Conservation (phyloP, 2,329 filamentous ascomycete genomes). For the Cladosporium sp. region DNA sequence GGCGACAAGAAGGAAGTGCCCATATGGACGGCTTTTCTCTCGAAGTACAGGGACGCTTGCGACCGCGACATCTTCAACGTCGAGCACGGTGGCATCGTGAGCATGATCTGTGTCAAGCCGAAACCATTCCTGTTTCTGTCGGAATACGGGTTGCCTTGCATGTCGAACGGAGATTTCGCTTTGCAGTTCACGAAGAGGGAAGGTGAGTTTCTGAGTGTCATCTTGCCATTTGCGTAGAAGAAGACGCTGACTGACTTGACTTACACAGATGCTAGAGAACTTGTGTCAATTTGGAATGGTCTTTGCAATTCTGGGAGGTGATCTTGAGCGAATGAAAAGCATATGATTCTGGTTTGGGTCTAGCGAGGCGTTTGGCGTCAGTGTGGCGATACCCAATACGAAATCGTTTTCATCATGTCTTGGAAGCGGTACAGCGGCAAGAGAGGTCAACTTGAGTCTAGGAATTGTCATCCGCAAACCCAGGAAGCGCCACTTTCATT, state of each 20-base stretch:
- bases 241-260: not conserved
- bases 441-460: too few species aligned
- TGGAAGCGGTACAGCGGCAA: too few species aligned
- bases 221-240: too few species aligned
- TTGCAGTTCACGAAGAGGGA: slow-evolving; percentile 24
- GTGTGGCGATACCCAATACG: too few species aligned
- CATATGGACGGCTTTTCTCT: slow-evolving; percentile 59
- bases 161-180: slow-evolving; percentile 16
- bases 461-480: too few species aligned
- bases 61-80: slow-evolving; percentile 46
- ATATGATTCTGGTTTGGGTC: too few species aligned
- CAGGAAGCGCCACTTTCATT: too few species aligned
- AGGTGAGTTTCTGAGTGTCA: slow-evolving; percentile 17
- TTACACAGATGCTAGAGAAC: not conserved
- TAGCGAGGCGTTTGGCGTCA: too few species aligned
- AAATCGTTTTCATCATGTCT: too few species aligned
- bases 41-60: slow-evolving; percentile 38
- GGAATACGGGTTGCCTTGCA: slow-evolving; percentile 43
- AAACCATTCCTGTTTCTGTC: slow-evolving; percentile 51
- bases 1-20: slow-evolving; percentile 52
- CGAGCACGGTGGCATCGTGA: slow-evolving; percentile 30
- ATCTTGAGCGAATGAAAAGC: not conserved
- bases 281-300: not conserved
- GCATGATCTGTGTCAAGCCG: slow-evolving; percentile 47
- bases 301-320: not conserved